Conservation (phyloP, 2,329 filamentous ascomycete genomes). For the Fusarium sp. region DNA sequence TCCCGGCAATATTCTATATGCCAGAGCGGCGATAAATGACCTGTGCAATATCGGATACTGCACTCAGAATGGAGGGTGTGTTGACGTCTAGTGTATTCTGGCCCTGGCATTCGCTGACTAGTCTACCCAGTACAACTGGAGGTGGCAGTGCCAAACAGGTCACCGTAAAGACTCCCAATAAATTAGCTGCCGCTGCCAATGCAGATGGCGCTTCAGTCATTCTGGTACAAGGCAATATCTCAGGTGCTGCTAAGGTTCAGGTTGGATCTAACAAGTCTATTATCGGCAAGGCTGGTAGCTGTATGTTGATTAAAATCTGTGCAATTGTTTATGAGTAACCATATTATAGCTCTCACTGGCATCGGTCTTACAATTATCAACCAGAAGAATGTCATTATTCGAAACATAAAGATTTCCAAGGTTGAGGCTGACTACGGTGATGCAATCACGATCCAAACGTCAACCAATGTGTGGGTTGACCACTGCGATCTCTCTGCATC, state of each 20-base stretch:
- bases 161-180: conserved; percentile 34
- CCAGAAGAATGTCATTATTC: conserved; percentile 65
- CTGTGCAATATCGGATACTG: conserved; percentile 34
- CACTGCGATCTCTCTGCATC: conserved; percentile 58
- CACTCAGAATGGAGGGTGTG: conserved; percentile 44
- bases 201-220: conserved; percentile 31
- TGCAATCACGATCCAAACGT: conserved; percentile 62
- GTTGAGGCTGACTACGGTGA: conserved; percentile 62
- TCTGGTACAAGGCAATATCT: conserved; percentile 39
- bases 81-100: not conserved
- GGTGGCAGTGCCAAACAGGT: conserved; percentile 26
- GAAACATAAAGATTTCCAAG: conserved; percentile 66
- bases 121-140: conserved; percentile 29
- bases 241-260: conserved; percentile 42
- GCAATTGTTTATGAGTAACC: too few relatives aligned
- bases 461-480: conserved; percentile 63
- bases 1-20: conserved; percentile 9
- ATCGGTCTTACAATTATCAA: conserved; percentile 38
- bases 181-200: conserved; percentile 34
- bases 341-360: conserved; percentile 25
- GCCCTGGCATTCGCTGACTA: accelerated
- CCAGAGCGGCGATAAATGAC: conserved; percentile 30
- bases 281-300: conserved; percentile 41
- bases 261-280: conserved; percentile 44
- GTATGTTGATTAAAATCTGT: conserved; percentile 12